A percentile compares a stretch with the other conserved stretches of the same genome.
Evolutionary conservation across 768 basidiomycete genomes (phyloP).

Genomic region (Tricholoma furcatifolium): DNA sequence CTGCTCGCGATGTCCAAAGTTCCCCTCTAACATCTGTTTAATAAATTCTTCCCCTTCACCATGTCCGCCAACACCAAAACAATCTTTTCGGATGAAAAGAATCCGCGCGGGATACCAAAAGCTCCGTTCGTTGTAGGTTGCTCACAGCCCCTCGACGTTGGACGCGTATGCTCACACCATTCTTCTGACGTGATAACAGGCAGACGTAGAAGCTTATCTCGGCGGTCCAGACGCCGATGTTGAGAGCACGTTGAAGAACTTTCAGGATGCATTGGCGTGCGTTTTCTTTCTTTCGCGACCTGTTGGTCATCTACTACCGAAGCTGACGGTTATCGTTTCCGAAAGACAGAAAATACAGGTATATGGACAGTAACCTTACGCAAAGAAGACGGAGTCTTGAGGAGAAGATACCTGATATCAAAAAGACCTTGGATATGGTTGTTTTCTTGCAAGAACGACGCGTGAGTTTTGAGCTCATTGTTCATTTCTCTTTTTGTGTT

Average conservation of each 20-base stretch:
- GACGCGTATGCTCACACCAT: background rate
- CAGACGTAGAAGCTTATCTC: slow-evolving; percentile 84
- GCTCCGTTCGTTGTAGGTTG: slow-evolving; percentile 84
- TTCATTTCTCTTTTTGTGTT: background rate
- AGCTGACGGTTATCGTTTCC: slow-evolving; percentile 10
- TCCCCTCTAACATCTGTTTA: no score
- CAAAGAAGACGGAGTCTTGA: slow-evolving; percentile 79
- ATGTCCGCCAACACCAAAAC: slow-evolving; percentile 4
- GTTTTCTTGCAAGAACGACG: slow-evolving; percentile 72
- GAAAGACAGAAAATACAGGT: slow-evolving; percentile 91
- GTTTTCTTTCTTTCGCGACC: slow-evolving; percentile 31
- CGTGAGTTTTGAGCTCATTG: slow-evolving; percentile 52
- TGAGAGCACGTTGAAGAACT: slow-evolving; percentile 72
- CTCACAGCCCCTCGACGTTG: background rate
- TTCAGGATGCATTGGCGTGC: slow-evolving; percentile 94
- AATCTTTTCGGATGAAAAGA: slow-evolving; percentile 41
- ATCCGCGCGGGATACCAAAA: slow-evolving; percentile 91
- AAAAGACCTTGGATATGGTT: slow-evolving; percentile 89
- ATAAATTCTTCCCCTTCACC: no score
- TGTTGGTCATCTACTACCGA: slow-evolving; percentile 16
- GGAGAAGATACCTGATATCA: slow-evolving; percentile 96
- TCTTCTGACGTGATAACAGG: slow-evolving; percentile 39
- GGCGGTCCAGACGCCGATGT: slow-evolving; percentile 76
- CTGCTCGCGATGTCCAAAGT: no score
- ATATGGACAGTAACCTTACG: slow-evolving; percentile 88